Percentiles rank a stretch among this genome's conserved stretches.
These are phyloP conservation scores for Spiraea crenata DNA, from an alignment of 331 rosid species.

Conservation along the genomic window DNA sequence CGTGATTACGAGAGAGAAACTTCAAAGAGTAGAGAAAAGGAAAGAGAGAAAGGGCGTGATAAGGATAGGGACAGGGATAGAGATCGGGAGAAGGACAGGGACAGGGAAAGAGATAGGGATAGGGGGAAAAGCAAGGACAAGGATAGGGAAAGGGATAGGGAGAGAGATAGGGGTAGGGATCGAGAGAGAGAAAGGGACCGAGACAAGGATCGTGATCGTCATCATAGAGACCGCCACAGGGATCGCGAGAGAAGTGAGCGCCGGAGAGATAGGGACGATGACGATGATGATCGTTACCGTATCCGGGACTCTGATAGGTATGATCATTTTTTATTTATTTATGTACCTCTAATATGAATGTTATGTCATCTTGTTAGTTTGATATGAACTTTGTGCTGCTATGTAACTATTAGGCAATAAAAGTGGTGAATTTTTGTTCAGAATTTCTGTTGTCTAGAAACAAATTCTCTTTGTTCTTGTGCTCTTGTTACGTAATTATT, in stretches of 20 bases:
- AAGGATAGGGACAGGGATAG: conserved; percentile 43
- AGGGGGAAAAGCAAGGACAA: conserved; percentile 31
- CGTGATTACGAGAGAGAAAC: conserved; percentile 83
- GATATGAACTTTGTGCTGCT: background rate
- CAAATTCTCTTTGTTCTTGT: background rate
- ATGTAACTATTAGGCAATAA: background rate
- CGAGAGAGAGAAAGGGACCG: no score
- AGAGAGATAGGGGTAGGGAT: conserved; percentile 39
- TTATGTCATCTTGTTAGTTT: background rate
- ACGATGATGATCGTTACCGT: conserved; percentile 60
- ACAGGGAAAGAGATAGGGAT: conserved; percentile 17
- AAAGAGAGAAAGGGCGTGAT: conserved; percentile 78
- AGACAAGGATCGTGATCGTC: conserved; percentile 66
- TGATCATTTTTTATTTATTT: background rate
- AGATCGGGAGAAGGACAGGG: conserved; percentile 18
- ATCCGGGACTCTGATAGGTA: conserved; percentile 79
- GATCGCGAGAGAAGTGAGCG: conserved; percentile 88
- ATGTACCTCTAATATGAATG: background rate
- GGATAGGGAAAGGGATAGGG: conserved; percentile 33
- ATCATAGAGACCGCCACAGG: conserved; percentile 78
- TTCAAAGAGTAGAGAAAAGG: conserved; percentile 94
- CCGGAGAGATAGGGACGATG: conserved; percentile 76
- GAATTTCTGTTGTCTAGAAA: background rate
- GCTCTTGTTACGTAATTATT: background rate
- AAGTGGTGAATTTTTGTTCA: background rate